These are phyloP conservation scores for Theobroma grandiflorum DNA, from an alignment of 441 rosid genomes.

Conservation along the genomic window DNA sequence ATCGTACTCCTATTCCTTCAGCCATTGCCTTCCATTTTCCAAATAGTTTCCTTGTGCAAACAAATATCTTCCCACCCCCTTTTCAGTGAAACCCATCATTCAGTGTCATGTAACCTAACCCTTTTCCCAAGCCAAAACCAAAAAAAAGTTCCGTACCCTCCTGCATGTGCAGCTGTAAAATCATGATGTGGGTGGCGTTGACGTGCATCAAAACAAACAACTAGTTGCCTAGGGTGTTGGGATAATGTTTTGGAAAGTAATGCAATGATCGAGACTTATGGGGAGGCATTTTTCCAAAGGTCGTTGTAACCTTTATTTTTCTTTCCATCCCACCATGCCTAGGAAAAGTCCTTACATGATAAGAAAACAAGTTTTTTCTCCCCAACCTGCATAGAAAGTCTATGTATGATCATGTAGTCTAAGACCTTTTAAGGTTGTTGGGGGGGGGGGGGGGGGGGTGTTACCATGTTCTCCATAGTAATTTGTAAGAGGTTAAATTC, in stretches of 20 bases:
- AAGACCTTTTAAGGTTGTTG: background rate
- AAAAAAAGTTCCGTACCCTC: background rate
- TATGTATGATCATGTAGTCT: background rate
- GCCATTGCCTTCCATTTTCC: slow-evolving; percentile 12
- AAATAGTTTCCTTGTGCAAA: background rate
- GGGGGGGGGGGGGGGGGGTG: background rate
- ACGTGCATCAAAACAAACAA: background rate
- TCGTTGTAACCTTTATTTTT: background rate
- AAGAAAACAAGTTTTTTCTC: background rate
- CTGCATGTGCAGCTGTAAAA: slow-evolving; percentile 13
- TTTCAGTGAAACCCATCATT: slow-evolving; percentile 21
- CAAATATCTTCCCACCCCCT: background rate
- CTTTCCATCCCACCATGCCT: background rate
- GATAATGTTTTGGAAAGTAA: background rate
- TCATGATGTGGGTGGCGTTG: slow-evolving; percentile 23
- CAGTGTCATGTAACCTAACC: slow-evolving; percentile 6
- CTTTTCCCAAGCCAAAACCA: background rate
- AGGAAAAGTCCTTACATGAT: background rate
- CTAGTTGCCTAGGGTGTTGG: background rate
- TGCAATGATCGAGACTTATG: background rate
- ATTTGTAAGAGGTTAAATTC: background rate
- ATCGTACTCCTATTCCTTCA: background rate
- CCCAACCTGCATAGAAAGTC: background rate
- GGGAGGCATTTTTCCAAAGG: background rate
- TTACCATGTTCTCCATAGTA: background rate